These are phyloP conservation scores for Didymella sp. DNA, from an alignment of 2,329 filamentous ascomycete genomes.

Conservation along the genomic window DNA sequence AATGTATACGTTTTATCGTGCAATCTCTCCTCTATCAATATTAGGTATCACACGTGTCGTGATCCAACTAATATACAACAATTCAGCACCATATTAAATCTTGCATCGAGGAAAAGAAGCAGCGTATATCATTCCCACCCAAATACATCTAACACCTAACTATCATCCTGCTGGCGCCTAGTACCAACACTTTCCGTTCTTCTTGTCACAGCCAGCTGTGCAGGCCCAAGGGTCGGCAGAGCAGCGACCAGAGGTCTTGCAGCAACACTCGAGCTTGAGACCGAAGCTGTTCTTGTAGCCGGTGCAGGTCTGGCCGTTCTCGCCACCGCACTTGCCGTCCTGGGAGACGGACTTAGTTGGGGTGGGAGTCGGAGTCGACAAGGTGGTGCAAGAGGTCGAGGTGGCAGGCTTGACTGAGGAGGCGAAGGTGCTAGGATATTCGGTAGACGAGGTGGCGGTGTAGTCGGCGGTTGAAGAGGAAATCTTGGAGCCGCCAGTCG, in stretches of 20 bases:
- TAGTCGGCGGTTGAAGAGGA: slow-evolving; percentile 6
- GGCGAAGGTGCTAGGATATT: slow-evolving; percentile 15
- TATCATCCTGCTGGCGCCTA: slow-evolving; percentile 6
- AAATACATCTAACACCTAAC: neutral
- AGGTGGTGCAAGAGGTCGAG: slow-evolving; percentile 24
- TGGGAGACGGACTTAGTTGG: slow-evolving; percentile 28
- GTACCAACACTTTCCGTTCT: slow-evolving; percentile 39
- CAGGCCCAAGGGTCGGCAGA: slow-evolving; percentile 32
- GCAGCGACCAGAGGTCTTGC: slow-evolving; percentile 31
- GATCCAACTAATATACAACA: slow-evolving; percentile 5
- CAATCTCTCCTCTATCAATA: slow-evolving; percentile 2
- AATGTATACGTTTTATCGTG: slow-evolving; percentile 2
- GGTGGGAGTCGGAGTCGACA: slow-evolving; percentile 19
- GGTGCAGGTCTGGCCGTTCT: slow-evolving; percentile 35
- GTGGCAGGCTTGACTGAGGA: slow-evolving; percentile 11
- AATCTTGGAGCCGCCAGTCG: neutral
- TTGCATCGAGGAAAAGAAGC: slow-evolving; percentile 4
- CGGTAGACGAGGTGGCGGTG: slow-evolving; percentile 5
- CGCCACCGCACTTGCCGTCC: slow-evolving; percentile 37
- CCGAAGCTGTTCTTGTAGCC: slow-evolving; percentile 34
- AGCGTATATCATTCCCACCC: neutral
- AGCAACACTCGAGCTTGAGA: slow-evolving; percentile 36
- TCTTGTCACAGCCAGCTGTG: slow-evolving; percentile 38
- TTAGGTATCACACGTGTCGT: slow-evolving; percentile 7
- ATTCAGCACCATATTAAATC: slow-evolving; percentile 8